These are phyloP conservation scores for Chenopodium berlandieri DNA, from an alignment of 148 eudicot species.

Conservation along the genomic window DNA sequence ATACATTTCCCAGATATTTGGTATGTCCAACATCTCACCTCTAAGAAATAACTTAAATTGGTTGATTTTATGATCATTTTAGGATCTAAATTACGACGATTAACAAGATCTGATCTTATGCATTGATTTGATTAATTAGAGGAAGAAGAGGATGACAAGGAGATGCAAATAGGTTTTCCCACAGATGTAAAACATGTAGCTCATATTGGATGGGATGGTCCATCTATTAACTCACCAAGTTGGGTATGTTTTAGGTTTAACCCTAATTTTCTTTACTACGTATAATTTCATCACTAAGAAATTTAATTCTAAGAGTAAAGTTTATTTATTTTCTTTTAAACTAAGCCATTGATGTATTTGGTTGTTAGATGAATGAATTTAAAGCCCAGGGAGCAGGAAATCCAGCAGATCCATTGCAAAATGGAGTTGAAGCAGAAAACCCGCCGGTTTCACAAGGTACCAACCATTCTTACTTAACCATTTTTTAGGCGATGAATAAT, in stretches of 20 bases:
- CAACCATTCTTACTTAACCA: neutral
- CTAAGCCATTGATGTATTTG: neutral
- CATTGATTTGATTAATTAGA: conserved; percentile 21
- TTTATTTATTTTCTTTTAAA: neutral
- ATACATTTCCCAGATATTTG: conserved; percentile 59
- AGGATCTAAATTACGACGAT: neutral
- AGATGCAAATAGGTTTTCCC: conserved; percentile 76
- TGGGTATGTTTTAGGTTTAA: conserved; percentile 50
- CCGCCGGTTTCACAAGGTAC: conserved; percentile 43
- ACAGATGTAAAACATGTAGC: conserved; percentile 96
- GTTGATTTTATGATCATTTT: neutral
- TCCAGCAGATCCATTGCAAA: conserved; percentile 28
- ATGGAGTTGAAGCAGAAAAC: conserved; percentile 30
- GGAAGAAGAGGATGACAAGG: conserved; percentile 69
- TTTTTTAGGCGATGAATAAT: too few species aligned
- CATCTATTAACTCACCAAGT: conserved; percentile 55
- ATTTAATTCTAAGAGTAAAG: neutral
- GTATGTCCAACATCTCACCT: conserved; percentile 16
- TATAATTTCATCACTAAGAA: neutral
- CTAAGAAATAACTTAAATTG: neutral
- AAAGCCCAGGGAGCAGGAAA: conserved; percentile 43
- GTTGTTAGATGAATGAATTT: conserved; percentile 61
- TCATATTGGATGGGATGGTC: conserved; percentile 88
- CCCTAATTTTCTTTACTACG: neutral
- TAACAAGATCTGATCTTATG: neutral